Evolutionary conservation across 129 eudicot genomes (phyloP).

Genomic region (Flaveria brownii): DNA sequence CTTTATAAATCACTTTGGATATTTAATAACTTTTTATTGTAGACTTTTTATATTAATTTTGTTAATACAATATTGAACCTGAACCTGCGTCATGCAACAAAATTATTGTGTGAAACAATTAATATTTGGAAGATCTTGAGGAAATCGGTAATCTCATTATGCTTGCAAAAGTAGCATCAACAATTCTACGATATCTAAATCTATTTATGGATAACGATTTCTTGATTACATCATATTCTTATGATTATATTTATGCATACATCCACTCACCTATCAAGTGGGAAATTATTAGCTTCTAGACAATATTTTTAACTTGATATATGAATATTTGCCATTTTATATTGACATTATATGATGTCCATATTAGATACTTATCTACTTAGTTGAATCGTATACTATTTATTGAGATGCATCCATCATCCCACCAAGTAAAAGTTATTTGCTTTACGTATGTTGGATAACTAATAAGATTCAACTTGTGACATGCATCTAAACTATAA

Average conservation of each 20-base stretch:
- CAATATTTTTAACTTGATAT: background rate
- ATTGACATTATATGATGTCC: constrained; percentile 4
- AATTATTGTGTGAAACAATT: background rate
- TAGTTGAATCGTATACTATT: background rate
- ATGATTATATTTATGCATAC: background rate
- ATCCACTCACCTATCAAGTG: constrained; percentile 13
- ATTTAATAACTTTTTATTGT: no score
- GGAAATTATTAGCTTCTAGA: constrained; percentile 16
- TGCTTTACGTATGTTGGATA: constrained; percentile 27
- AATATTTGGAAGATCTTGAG: background rate
- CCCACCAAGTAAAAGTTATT: constrained; percentile 24
- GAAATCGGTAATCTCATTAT: constrained; percentile 23
- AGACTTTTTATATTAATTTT: background rate
- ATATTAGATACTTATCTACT: constrained; percentile 11
- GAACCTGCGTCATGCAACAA: background rate
- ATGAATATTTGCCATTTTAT: background rate
- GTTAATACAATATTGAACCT: background rate
- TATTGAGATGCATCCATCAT: constrained; percentile 19
- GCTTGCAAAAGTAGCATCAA: constrained; percentile 34
- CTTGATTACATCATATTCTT: background rate
- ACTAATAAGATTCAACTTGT: constrained; percentile 36
- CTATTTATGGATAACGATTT: constrained; percentile 9
- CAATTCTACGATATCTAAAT: background rate
- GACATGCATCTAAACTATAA: constrained; percentile 3
- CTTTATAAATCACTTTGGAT: background rate